Base-by-base conservation (phyloP, 148 eudicot species). In the Dysphania ambrosioides region DNA sequence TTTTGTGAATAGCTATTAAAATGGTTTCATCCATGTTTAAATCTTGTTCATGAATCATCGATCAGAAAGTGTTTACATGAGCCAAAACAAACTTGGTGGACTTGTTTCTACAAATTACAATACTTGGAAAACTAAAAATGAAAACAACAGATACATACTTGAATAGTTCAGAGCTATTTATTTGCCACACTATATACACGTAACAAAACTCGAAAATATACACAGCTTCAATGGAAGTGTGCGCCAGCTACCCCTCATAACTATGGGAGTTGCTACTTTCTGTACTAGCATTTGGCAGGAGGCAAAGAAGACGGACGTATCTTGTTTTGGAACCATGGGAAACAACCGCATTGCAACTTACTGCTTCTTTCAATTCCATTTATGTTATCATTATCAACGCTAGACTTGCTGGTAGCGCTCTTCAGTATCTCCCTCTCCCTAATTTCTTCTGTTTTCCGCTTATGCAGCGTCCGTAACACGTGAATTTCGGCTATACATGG, bases 401-500 rank as follows among this genome's bases (percentile, higher is more conserved):
- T 5, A 40, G 2, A n/a, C n/a, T n/a, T 72, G 2, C 38, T 41
- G 0, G 47, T 51, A 38, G n/a, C 16, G 5, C n/a, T 60, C 30
- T 26, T 56, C 24, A 24, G 40, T 12, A 4, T 65, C 31, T 58
- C 72, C 49, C 36, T 60, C 26, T n/a, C 51, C 65, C 29, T 69
- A 0, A 72, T 41, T 0, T 74, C 78, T n/a, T 79, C 59, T 34
- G 57, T 29, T 24, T 74, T 79, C 67, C 70, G 23, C 78, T 79
- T 69, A 31, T 69, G 75, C 66, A 70, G 35, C 75, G 70, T 70
- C 27, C 71, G 42, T 19, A 68, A 34, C 63, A 79, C 82, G 58
- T 74, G 70, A 3, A 79, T 41, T 61, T 79, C 82, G 4, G 82
- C 82, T 2, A 73, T 6, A 59, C 36, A 36, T 30, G 70, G 27